Evolutionary conservation across 139 green algal species (phyloP).

Genomic region (Chlorella sorokiniana): DNA sequence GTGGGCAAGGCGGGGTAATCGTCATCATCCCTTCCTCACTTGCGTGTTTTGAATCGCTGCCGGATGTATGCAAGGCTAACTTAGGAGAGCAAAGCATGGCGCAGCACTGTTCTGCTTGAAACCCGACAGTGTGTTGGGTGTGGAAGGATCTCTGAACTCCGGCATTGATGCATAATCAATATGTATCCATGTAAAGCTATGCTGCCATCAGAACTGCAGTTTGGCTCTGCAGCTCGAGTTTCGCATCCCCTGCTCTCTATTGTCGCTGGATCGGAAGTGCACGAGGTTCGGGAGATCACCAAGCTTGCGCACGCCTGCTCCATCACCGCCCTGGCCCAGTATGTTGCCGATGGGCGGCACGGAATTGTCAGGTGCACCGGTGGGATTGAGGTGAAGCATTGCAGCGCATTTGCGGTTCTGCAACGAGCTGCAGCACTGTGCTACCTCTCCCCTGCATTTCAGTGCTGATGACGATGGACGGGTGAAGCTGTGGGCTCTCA

Average conservation of each 20-base stretch:
- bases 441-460: neutral
- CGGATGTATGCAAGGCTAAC: too few species aligned
- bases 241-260: neutral
- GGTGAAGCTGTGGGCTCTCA: conserved; percentile 9
- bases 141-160: too few species aligned
- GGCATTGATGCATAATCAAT: too few species aligned
- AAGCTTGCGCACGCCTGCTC: neutral
- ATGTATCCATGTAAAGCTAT: too few species aligned
- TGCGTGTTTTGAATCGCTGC: too few species aligned
- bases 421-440: neutral
- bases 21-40: too few species aligned
- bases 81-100: too few species aligned
- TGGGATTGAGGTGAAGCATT: neutral
- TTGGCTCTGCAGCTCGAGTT: neutral
- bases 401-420: neutral
- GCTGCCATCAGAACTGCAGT: neutral
- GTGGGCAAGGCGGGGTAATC: too few species aligned
- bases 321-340: neutral
- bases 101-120: too few species aligned
- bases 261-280: neutral
- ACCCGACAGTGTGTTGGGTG: too few species aligned
- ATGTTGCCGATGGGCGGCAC: neutral
- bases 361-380: neutral
- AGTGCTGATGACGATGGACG: conserved; percentile 3
- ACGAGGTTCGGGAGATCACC: neutral